These are phyloP conservation scores for Auricularia auricula-judae DNA, from an alignment of 768 basidiomycete species.

Conservation along the genomic window DNA sequence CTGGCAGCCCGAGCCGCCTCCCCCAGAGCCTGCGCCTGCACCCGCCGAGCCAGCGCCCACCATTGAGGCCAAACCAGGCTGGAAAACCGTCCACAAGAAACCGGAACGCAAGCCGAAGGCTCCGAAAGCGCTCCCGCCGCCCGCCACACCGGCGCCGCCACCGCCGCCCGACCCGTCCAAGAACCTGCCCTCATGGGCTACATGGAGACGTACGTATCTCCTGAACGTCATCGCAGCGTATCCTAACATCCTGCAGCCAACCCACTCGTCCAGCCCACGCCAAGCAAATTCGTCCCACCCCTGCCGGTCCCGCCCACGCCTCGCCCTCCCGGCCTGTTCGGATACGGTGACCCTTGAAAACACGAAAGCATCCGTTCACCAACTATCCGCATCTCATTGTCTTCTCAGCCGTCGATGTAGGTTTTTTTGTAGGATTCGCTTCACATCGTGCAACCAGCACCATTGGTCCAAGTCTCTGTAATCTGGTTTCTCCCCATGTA, in stretches of 20 bases:
- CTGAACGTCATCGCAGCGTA: background rate
- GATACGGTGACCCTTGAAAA: background rate
- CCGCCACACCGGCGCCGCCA: background rate
- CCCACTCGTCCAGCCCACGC: background rate
- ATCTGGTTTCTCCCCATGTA: too few species aligned
- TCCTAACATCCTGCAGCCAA: background rate
- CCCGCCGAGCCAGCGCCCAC: constrained; percentile 5
- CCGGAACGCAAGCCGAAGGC: constrained; percentile 4
- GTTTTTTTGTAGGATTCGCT: too few species aligned
- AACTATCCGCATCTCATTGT: too few species aligned
- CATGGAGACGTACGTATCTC: background rate
- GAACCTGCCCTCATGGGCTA: background rate
- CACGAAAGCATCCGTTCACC: too few species aligned
- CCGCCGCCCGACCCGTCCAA: constrained; percentile 1
- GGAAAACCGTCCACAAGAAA: constrained; percentile 9
- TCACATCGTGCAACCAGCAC: too few species aligned
- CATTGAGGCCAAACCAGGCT: constrained; percentile 9
- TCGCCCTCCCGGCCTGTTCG: background rate
- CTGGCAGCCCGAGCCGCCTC: constrained; percentile 1
- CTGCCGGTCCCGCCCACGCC: background rate
- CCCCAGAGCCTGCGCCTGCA: constrained; percentile 2
- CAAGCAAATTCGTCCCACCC: background rate
- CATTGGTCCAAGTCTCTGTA: too few species aligned
- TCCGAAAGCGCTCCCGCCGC: constrained; percentile 9
- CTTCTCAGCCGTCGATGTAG: too few species aligned